These are phyloP conservation scores for Arabidopsis thaliana DNA, from an alignment of 345 rosid species.

Conservation along the genomic window DNA sequence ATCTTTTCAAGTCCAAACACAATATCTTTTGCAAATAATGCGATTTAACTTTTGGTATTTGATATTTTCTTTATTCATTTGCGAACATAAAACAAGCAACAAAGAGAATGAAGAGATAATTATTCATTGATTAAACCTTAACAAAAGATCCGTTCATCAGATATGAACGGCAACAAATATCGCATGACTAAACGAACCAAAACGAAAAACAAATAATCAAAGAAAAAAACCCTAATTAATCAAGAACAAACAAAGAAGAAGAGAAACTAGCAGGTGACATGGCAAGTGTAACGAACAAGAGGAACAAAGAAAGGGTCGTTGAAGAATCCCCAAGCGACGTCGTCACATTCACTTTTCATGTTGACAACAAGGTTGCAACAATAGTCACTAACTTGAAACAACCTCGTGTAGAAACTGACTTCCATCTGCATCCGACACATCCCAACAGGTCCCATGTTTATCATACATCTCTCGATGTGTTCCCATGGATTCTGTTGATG, in stretches of 20 bases:
- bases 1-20: not conserved
- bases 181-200: conserved; percentile 36
- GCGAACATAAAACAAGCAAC: not conserved
- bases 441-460: conserved; percentile 26
- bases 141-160: conserved; percentile 14
- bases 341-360: conserved; percentile 37
- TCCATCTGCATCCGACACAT: conserved; percentile 25
- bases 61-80: not conserved
- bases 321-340: conserved; percentile 34
- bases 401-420: conserved; percentile 3
- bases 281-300: conserved; percentile 45
- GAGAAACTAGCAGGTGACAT: conserved; percentile 6
- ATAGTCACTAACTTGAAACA: conserved; percentile 28
- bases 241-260: not conserved
- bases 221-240: conserved; percentile 4
- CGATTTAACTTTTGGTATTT: not conserved
- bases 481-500: conserved; percentile 13
- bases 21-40: not conserved
- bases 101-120: not conserved
- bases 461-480: not conserved
- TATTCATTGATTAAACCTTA: conserved; percentile 15
- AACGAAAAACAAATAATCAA: not conserved
- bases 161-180: conserved; percentile 20
- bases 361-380: conserved; percentile 37
- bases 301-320: conserved; percentile 43